Evolutionary conservation across 306 rosid genomes (phyloP), one percentile per base, ranked within the genome.

Genomic region (Acacia confusa): DNA sequence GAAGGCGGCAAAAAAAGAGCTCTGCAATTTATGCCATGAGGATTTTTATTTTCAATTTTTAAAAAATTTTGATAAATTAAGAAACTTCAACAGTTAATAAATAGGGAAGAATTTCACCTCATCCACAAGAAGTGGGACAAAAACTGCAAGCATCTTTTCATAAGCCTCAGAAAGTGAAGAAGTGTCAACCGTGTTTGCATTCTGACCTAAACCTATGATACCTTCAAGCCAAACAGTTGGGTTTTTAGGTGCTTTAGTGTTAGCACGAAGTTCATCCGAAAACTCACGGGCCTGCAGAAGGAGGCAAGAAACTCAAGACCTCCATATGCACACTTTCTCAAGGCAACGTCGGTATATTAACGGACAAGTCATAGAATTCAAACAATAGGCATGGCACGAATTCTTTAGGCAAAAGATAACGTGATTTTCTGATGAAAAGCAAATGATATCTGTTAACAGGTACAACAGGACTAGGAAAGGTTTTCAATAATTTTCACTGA

Each of bases 71-170:
- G 47, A 16, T 52, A 44, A 82, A 44, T 72, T 27, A 79, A 60
- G 70, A 20, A 28, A 70, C 32, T 27, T 22, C 36, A 14, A 67
- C 40, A 64, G 61, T 61, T 43, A 47, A 70, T 17, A 27, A 55
- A 48, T 73, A 78, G 53, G 58, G 83, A 69, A 41, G 79, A 79
- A 45, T 76, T 81, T 87, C 64, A 95, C 99, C 99, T 95, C 99
- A 86, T 95, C 98, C 75, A 92, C 98, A 79, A 95, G 89, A 82
- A 95, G 99, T 12, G 99, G 99, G 88, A 95, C 86, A 91, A 95
- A 95, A 81, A 93, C 84, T 14, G 97, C 89, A 69, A 95, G 92
- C 91, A 93, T 89, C 86, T 90, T 92, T 64, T 92, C 83, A 88
- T 95, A 95, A 85, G 99, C 93, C 48, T 95, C 99, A 84, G 99